Evolutionary conservation across 768 basidiomycete species (phyloP), one percentile per base, ranked within the genome.

Genomic region (Pleurotus pulmonarius): DNA sequence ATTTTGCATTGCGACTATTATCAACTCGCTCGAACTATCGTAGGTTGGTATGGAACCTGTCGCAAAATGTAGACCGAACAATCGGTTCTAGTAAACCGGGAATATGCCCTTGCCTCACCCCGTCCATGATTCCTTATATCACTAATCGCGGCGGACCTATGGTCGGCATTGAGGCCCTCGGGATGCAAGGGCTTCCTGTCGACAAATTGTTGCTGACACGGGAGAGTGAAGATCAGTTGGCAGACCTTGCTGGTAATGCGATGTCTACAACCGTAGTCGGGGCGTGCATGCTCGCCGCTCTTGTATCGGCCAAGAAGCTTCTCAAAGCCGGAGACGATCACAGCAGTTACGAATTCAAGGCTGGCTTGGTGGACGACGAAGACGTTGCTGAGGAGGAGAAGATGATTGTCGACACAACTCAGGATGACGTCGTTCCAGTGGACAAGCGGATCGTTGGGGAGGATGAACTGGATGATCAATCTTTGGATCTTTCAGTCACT

Each of bases 211-310:
- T 97, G 16, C 79, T 98, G 54, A 97, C 95, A 1, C 87, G 93
- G 51, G 95, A 98, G 71, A 92, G 83, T 15, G 91, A 95, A 68
- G 95, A 97, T 69, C 88, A 98, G 58, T 78, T 98, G 5, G 92
- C 94, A 3, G 94, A 97, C 70, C 78, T 98, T 13, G 94, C 95
- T 16, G 95, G 95, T 2, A 98, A 98, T 65, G 95, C 95, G 58
- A 98, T 98, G 95, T 94, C 94, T 1, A 92, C 94, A 4, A 97
- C 95, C 1, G 95, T 97, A 22, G 94, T 98, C 26, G 95, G 95
- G 1, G 82, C 92, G 3, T 88, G 92, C 60, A 91, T 97, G 60
- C 73, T 96, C 55, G 86, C 89, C 15, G 92, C 93, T 0, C 75
- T 98, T 45, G 80, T 89, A 8, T 70, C 86, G 1, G 83, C 85